Percentiles rank a stretch among this genome's conserved stretches.
Conservation (phyloP, 2,329 filamentous ascomycete genomes). For the Lomentospora prolificans region DNA sequence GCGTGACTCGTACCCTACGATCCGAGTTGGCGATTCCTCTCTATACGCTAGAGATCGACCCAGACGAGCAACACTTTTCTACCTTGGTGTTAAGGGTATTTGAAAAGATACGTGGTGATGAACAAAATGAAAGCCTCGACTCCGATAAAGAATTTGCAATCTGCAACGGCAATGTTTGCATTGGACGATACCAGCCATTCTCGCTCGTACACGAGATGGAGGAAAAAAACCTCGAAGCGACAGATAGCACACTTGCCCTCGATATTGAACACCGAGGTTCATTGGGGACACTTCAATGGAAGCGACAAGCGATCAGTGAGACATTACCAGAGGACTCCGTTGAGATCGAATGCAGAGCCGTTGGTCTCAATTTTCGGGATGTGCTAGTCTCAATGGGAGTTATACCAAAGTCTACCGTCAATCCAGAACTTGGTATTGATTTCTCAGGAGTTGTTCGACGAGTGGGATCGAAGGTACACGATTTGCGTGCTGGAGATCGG, state of each 20-base stretch:
- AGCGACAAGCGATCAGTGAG: slow-evolving; percentile 11
- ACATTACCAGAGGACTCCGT: slow-evolving; percentile 13
- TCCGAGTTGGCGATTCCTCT: slow-evolving; percentile 19
- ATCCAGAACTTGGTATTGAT: slow-evolving; percentile 18
- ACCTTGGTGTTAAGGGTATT: slow-evolving; percentile 12
- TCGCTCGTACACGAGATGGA: slow-evolving; percentile 15
- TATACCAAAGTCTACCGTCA: slow-evolving; percentile 11
- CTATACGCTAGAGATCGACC: slow-evolving; percentile 20
- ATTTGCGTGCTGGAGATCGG: slow-evolving; percentile 61
- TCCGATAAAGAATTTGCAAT: slow-evolving; percentile 23
- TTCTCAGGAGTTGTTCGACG: slow-evolving; percentile 23
- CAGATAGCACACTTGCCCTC: slow-evolving; percentile 12
- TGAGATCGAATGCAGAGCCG: slow-evolving; percentile 17
- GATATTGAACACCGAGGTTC: slow-evolving; percentile 14
- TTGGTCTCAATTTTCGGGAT: slow-evolving; percentile 18
- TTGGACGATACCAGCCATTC: slow-evolving; percentile 19
- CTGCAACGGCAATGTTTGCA: slow-evolving; percentile 16
- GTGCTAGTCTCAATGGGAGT: slow-evolving; percentile 16
- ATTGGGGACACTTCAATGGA: slow-evolving; percentile 18
- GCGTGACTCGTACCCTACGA: slow-evolving; percentile 19
- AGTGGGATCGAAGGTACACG: slow-evolving; percentile 41
- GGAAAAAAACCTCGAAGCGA: slow-evolving; percentile 4
- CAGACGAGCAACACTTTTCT: neutral
- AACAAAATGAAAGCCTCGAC: slow-evolving; percentile 14
- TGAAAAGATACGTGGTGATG: slow-evolving; percentile 14